phyloP scores from a whole-genome alignment of 176 grass and related monocot genomes.

The Thalia dealbata region DNA sequence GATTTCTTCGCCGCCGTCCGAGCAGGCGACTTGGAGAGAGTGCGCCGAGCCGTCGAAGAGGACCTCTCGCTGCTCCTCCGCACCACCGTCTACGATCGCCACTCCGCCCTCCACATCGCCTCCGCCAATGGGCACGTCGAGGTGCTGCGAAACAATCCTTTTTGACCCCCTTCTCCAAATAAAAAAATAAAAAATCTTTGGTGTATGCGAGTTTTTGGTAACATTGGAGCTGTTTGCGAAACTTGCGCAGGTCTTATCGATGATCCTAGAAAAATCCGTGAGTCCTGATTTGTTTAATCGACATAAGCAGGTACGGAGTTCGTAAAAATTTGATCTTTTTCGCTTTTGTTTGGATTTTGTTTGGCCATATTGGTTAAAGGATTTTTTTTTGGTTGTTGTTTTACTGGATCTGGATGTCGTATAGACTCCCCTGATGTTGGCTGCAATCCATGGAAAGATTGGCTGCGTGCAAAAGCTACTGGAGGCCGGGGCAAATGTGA shows the following conservation, averaged over 20 bases:
- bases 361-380: neutral
- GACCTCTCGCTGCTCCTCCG: conserved; percentile 2
- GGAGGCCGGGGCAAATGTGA: conserved; percentile 15
- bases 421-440: conserved; percentile 20
- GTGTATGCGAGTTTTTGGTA: neutral
- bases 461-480: conserved; percentile 13
- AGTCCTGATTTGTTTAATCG: conserved; percentile 7
- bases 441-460: conserved; percentile 18
- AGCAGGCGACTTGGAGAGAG: conserved; percentile 6
- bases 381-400: neutral
- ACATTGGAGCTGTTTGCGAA: neutral
- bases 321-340: neutral
- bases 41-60: neutral
- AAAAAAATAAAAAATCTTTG: no score
- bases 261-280: conserved; percentile 2
- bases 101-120: conserved; percentile 11
- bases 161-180: neutral
- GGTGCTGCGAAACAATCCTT: neutral
- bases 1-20: conserved; percentile 4
- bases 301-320: conserved; percentile 5
- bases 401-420: neutral
- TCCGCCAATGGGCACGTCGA: conserved; percentile 9
- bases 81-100: conserved; percentile 11
- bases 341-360: neutral
- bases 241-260: neutral